Conservation (phyloP, 148 eudicot species). For the Fallopia convolvulus region DNA sequence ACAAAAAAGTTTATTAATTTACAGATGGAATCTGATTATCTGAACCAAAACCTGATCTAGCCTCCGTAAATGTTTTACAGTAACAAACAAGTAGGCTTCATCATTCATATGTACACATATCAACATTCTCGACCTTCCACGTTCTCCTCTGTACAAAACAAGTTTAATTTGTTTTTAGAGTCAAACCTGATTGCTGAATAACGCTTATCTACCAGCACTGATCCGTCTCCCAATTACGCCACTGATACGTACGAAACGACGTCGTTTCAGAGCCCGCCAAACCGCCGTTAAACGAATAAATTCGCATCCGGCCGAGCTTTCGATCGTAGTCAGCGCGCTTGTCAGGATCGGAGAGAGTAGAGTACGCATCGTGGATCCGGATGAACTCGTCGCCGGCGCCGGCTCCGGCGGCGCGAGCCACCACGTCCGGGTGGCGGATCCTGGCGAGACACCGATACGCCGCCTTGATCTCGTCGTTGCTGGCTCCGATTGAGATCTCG, state of each 20-base stretch:
- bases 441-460: slow-evolving; percentile 57
- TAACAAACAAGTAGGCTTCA: too few relatives aligned
- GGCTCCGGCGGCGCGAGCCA: not conserved
- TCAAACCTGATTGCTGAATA: not conserved
- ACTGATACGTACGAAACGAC: slow-evolving; percentile 8
- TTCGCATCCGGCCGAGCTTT: not conserved
- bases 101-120: not conserved
- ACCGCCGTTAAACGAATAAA: slow-evolving; percentile 15
- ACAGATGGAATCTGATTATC: not conserved
- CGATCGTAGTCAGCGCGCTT: slow-evolving; percentile 52
- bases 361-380: slow-evolving; percentile 42
- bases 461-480: slow-evolving; percentile 41
- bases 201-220: slow-evolving; percentile 56
- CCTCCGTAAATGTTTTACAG: too few relatives aligned
- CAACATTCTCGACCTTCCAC: not conserved
- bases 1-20: not conserved
- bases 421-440: slow-evolving; percentile 46
- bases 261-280: slow-evolving; percentile 14
- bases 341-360: slow-evolving; percentile 46
- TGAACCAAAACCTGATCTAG: not conserved
- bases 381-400: slow-evolving; percentile 34
- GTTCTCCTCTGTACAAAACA: not conserved
- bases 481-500: slow-evolving; percentile 34
- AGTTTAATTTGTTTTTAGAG: not conserved
- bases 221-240: slow-evolving; percentile 64